Percentiles rank a stretch among this genome's conserved stretches.
Conservation (phyloP, 805 yeast genomes). For the Kodamaea kakaduensis region DNA sequence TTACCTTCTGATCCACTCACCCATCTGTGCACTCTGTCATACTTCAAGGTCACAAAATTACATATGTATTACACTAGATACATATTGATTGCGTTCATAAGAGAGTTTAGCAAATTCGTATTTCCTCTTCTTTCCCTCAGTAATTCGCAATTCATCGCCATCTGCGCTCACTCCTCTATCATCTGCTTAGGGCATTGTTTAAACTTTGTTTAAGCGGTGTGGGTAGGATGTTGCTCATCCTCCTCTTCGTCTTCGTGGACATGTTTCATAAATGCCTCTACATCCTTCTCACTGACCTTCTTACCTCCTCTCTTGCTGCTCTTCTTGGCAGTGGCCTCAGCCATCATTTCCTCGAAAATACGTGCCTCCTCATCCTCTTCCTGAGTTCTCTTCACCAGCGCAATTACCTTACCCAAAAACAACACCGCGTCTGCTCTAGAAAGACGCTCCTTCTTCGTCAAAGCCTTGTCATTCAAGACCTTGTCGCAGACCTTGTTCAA, state of each 20-base stretch:
- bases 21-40: no score
- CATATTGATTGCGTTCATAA: no score
- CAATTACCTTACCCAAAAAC: slow-evolving; percentile 67
- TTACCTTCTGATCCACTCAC: no score
- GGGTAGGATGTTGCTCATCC: slow-evolving; percentile 1
- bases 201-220: no score
- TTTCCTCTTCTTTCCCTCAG: no score
- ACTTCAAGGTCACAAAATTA: no score
- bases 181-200: no score
- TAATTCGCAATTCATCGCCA: not conserved
- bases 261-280: slow-evolving; percentile 1
- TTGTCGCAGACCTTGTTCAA: slow-evolving; percentile 67
- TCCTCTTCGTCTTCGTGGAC: slow-evolving; percentile 1
- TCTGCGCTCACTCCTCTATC: not conserved
- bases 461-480: slow-evolving; percentile 51
- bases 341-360: slow-evolving; percentile 87
- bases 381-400: slow-evolving; percentile 62
- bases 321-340: slow-evolving; percentile 69
- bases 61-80: no score
- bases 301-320: slow-evolving; percentile 18
- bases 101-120: no score
- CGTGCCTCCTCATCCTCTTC: slow-evolving; percentile 92
- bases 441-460: slow-evolving; percentile 57
- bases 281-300: slow-evolving; percentile 2
- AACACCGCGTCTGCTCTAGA: slow-evolving; percentile 78